A percentile compares a stretch with the other conserved stretches of the same genome.
Evolutionary conservation across 2,329 filamentous ascomycete genomes (phyloP).

Genomic region (Aspergillus hiratsukae): DNA sequence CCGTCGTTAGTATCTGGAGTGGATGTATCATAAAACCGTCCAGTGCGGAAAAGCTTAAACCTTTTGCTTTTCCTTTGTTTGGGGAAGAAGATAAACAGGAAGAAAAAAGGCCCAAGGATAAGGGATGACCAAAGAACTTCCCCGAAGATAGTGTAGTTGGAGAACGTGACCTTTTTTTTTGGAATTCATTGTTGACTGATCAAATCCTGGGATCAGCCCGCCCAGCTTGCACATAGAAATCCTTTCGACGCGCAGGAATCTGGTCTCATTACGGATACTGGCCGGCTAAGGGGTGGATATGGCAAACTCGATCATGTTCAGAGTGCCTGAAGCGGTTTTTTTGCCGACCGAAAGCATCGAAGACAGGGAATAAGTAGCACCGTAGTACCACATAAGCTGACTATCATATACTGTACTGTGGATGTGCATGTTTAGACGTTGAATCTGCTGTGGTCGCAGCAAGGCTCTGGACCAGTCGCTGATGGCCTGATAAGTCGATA

Average conservation of each 20-base stretch:
- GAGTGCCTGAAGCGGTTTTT: not conserved
- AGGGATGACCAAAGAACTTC: not conserved
- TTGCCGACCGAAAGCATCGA: not conserved
- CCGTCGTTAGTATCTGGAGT: not conserved
- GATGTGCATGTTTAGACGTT: not conserved
- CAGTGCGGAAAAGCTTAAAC: not conserved
- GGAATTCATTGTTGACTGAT: not conserved
- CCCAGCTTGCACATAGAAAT: not conserved
- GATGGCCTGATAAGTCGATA: not conserved
- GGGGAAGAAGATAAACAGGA: not conserved
- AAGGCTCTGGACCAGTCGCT: not conserved
- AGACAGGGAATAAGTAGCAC: not conserved
- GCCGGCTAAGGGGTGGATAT: not conserved
- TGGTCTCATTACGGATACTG: not conserved
- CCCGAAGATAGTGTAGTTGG: not conserved
- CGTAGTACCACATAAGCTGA: not conserved
- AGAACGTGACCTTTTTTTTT: not conserved
- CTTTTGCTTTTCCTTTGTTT: not conserved
- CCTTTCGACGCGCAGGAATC: not conserved
- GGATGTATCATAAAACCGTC: conserved; percentile 5
- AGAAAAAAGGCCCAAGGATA: too few relatives aligned
- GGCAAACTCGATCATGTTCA: not conserved
- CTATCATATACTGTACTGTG: not conserved
- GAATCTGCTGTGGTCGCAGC: not conserved
- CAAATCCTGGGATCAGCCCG: not conserved